Base-by-base conservation (phyloP, 306 rosid genomes). In the Begonia peltatifolia region DNA sequence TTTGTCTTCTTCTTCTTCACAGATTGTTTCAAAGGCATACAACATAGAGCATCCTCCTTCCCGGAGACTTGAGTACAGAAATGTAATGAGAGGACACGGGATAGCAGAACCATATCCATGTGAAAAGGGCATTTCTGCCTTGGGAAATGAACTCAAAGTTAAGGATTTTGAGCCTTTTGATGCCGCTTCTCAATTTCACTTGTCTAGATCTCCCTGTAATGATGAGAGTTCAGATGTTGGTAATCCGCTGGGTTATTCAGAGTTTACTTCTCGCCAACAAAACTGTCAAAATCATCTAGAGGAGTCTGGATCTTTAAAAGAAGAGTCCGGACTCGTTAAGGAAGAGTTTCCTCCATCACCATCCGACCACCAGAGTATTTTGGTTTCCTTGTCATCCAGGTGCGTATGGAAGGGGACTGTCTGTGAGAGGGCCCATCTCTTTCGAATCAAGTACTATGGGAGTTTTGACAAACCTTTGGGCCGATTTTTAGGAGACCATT, bases 381-480 rank as follows among this genome's bases (percentile, higher is more conserved):
- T 92, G 80, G 99, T 92, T 51, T 92, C 99, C 15, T 72, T 81
- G 62, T 92, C 99, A 42, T 86, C 96, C 47, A 84, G 99, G 54
- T 86, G 99, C 6, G 80, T 92, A 25, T 86, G 99, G 99, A 92
- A 92, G 81, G 96, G 99, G 46, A 83, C 94, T 66, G 84, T 81
- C 54, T 92, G 96, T 67, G 99, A 92, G 79, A 79, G 94, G 73
- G 79, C 96, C 10, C 96, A 92, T 70, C 87, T 92, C 46, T 79
- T 83, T 64, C 93, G 99, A 70, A 86, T 92, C 44, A 92, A 81
- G 77, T 92, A 92, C 70, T 92, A 92, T 70, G 99, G 99, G 51
- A 92, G 73, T 61, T 86, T 81, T 56, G 99, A 92, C 61, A 87
- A 83, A 70, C 96, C 99, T 47, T 65, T 92, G 64, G 99, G 99